Conservation (phyloP, 306 rosid species). For the Lathyrus oleraceus region DNA sequence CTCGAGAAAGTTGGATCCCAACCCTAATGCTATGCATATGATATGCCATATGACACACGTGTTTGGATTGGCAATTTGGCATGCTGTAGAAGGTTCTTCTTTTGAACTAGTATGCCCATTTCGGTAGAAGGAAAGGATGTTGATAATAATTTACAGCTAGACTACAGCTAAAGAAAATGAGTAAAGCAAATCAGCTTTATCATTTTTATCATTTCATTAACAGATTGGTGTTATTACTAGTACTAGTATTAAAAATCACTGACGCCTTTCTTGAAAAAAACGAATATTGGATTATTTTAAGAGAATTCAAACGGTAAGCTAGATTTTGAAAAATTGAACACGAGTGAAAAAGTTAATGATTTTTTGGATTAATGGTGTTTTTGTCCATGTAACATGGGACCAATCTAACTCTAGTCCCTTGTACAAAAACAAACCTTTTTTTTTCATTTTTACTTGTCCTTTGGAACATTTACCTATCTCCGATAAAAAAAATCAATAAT, state of each 20-base stretch:
- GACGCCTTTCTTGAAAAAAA: background rate
- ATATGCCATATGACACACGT: background rate
- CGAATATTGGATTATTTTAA: background rate
- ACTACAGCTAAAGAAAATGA: background rate
- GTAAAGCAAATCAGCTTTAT: background rate
- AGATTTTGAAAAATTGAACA: too few species aligned
- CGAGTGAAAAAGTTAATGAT: too few species aligned
- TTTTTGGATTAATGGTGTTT: too few species aligned
- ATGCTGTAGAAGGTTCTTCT: background rate
- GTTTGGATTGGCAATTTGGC: background rate
- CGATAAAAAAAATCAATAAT: too few species aligned
- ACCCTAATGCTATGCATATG: constrained; percentile 16
- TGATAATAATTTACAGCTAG: background rate
- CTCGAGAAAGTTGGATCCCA: constrained; percentile 35
- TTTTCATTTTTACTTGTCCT: too few species aligned
- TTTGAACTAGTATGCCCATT: too few species aligned
- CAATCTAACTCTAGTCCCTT: too few species aligned
- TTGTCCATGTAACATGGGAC: too few species aligned
- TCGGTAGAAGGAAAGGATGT: background rate
- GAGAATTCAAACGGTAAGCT: background rate
- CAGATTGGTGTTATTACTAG: too few species aligned
- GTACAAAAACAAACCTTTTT: too few species aligned
- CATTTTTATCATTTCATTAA: too few species aligned
- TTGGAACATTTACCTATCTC: too few species aligned
- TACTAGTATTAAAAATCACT: background rate